These are phyloP conservation scores for Stenocarpella maydis DNA, from an alignment of 2,329 filamentous ascomycete species.

Conservation along the genomic window DNA sequence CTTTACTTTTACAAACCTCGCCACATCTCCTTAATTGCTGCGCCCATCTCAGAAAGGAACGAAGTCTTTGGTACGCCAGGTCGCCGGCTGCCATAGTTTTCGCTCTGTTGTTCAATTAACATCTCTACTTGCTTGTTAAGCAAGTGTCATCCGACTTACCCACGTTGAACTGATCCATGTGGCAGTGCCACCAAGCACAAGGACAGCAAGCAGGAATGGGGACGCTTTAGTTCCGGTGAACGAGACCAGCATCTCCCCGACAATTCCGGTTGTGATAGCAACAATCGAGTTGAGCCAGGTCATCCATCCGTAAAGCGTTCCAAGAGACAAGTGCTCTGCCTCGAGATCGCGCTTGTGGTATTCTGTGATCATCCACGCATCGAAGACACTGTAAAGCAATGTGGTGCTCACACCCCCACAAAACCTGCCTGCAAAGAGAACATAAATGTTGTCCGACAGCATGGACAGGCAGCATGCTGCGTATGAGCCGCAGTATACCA, in stretches of 20 bases:
- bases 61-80: background rate
- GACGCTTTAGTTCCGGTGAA: constrained; percentile 56
- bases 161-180: constrained; percentile 56
- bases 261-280: constrained; percentile 61
- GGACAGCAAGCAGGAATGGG: constrained; percentile 43
- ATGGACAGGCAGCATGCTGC: constrained; percentile 61
- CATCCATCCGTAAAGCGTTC: constrained; percentile 61
- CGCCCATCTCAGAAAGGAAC: background rate
- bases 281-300: constrained; percentile 62
- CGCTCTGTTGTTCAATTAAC: background rate
- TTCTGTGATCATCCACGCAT: constrained; percentile 68
- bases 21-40: background rate
- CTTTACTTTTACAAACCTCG: background rate
- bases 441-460: constrained; percentile 49
- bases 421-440: constrained; percentile 63
- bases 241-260: constrained; percentile 60
- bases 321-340: constrained; percentile 53
- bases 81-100: constrained; percentile 13
- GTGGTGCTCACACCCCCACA: constrained; percentile 65
- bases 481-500: constrained; percentile 62
- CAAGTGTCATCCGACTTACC: constrained; percentile 47
- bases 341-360: constrained; percentile 57
- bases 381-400: constrained; percentile 65
- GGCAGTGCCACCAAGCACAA: constrained; percentile 46
- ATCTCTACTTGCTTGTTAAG: background rate